Conservation (phyloP, 106 monocot genomes). For the Gastrodia elata region DNA sequence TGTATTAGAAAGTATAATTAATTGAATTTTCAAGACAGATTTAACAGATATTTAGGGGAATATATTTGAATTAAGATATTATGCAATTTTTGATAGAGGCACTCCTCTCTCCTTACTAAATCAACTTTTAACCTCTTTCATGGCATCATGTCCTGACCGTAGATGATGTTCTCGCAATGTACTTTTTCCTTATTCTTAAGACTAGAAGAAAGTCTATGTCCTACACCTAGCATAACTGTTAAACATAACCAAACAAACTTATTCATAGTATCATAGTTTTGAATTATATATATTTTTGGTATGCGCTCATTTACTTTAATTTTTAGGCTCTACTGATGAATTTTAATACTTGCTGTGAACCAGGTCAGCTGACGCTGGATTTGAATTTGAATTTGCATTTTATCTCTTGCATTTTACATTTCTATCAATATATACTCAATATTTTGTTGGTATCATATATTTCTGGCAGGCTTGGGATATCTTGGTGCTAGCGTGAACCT, state of each 20-base stretch:
- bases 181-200: not conserved
- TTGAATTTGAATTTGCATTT: slow-evolving; percentile 3
- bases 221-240: not conserved
- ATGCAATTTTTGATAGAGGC: no score
- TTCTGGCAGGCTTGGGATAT: slow-evolving; percentile 51
- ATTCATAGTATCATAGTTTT: not conserved
- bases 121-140: no score
- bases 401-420: not conserved
- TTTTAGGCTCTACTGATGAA: slow-evolving; percentile 3
- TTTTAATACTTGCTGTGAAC: not conserved
- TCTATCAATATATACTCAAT: not conserved
- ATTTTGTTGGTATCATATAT: slow-evolving; percentile 23
- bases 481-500: slow-evolving; percentile 51
- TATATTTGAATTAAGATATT: no score
- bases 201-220: not conserved
- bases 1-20: no score
- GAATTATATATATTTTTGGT: not conserved
- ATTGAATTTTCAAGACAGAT: no score
- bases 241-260: not conserved
- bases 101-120: no score
- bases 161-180: not conserved
- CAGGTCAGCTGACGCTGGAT: slow-evolving; percentile 8
- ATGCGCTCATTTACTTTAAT: not conserved
- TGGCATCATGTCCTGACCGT: not conserved
- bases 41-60: no score